phyloP scores from a whole-genome alignment of 2,329 filamentous ascomycete genomes.

The Annulohypoxylon truncatum region DNA sequence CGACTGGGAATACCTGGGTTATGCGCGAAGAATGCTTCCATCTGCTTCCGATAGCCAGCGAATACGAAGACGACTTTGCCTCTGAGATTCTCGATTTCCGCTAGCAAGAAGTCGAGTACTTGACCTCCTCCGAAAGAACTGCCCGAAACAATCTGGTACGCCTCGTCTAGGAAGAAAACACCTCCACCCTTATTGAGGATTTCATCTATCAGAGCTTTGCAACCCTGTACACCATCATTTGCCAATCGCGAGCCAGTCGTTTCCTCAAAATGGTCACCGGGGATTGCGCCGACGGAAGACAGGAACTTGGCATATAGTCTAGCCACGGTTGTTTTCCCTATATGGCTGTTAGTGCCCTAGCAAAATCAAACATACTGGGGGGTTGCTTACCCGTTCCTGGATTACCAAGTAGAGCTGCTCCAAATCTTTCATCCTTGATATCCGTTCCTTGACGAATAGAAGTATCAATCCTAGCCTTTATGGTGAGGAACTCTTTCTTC shows the following conservation, averaged over 20 bases:
- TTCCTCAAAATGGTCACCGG: constrained; percentile 71
- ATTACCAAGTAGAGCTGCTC: constrained; percentile 67
- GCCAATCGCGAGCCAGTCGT: constrained; percentile 76
- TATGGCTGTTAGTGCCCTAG: neutral
- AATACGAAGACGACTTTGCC: constrained; percentile 79
- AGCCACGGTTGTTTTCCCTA: constrained; percentile 80
- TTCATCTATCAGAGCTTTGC: constrained; percentile 66
- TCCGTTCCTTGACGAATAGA: constrained; percentile 61
- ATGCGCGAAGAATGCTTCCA: constrained; percentile 81
- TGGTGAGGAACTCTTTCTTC: constrained; percentile 65
- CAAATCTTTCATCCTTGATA: constrained; percentile 64
- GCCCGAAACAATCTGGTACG: constrained; percentile 75
- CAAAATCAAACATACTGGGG: neutral
- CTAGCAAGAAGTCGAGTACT: constrained; percentile 77
- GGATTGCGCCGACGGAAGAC: constrained; percentile 68
- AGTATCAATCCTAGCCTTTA: constrained; percentile 68
- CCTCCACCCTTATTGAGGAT: constrained; percentile 72
- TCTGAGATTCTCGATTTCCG: constrained; percentile 77
- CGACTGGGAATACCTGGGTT: constrained; percentile 78
- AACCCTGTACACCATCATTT: constrained; percentile 68
- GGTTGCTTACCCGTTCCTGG: constrained; percentile 66
- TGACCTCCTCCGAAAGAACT: constrained; percentile 67
- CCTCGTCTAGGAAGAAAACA: constrained; percentile 81
- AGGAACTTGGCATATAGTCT: constrained; percentile 76
- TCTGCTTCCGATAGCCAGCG: constrained; percentile 78